A percentile compares a stretch with the other conserved stretches of the same genome.
Conservation (phyloP, 306 rosid species). For the Echinosophora koreensis region DNA sequence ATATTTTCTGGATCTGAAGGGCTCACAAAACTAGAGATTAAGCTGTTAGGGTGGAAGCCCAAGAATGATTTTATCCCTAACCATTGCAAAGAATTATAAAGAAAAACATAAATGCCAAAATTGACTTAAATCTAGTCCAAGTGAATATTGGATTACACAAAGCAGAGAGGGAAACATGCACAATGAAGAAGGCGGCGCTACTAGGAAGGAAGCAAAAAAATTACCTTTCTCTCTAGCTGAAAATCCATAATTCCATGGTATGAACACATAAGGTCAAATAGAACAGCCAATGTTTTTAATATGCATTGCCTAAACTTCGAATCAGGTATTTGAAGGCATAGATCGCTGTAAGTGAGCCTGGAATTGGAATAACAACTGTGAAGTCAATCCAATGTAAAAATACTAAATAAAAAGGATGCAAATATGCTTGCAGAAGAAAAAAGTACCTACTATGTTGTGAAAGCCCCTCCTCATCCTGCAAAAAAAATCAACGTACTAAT, state of each 20-base stretch:
- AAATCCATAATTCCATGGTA: conserved; percentile 92
- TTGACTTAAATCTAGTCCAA: conserved; percentile 32
- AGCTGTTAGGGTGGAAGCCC: conserved; percentile 13
- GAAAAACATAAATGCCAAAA: conserved; percentile 18
- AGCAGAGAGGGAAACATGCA: background rate
- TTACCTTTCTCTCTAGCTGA: conserved; percentile 80
- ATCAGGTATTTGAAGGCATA: conserved; percentile 92
- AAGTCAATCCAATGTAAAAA: conserved; percentile 42
- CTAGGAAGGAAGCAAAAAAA: conserved; percentile 39
- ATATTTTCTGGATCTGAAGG: conserved; percentile 37
- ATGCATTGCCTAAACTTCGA: conserved; percentile 91
- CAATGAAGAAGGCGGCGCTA: conserved; percentile 5
- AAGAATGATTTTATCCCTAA: conserved; percentile 16
- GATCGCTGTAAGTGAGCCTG: conserved; percentile 99
- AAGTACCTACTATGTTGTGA: conserved; percentile 82
- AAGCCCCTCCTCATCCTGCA: conserved; percentile 78
- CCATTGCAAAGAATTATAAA: conserved; percentile 8
- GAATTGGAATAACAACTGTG: conserved; percentile 50
- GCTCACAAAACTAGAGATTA: conserved; percentile 31
- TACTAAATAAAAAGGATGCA: conserved; percentile 30
- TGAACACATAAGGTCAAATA: conserved; percentile 87
- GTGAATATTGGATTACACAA: conserved; percentile 38
- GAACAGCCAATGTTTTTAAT: conserved; percentile 77
- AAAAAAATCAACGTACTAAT: conserved; percentile 48
- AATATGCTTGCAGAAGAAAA: conserved; percentile 42